Percentiles rank a stretch among this genome's conserved stretches.
Evolutionary conservation across 306 rosid genomes (phyloP).

Genomic region (Hippophae rhamnoides): DNA sequence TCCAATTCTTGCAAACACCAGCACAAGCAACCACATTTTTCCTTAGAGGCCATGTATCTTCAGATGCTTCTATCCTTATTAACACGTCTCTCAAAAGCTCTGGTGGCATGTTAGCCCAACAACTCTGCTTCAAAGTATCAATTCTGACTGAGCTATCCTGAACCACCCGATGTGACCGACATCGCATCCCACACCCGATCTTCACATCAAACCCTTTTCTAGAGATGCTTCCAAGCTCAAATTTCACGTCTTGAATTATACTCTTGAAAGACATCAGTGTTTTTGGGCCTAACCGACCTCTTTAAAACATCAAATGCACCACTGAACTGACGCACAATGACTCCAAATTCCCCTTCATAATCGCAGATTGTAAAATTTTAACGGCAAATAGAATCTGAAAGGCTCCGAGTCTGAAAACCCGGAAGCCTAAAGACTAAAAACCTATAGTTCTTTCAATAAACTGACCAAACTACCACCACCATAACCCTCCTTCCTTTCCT

Average conservation of each 20-base stretch:
- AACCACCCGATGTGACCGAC: conserved; percentile 67
- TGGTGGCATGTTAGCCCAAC: conserved; percentile 90
- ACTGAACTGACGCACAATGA: conserved; percentile 3
- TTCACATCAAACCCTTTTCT: conserved; percentile 75
- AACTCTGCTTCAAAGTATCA: conserved; percentile 81
- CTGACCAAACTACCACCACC: not conserved
- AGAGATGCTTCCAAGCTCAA: conserved; percentile 45
- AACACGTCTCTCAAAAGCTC: conserved; percentile 89
- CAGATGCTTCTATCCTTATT: conserved; percentile 74
- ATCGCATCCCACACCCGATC: conserved; percentile 56
- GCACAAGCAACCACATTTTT: conserved; percentile 75
- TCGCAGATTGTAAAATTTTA: conserved; percentile 4
- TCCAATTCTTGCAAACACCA: conserved; percentile 91
- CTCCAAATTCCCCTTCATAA: conserved; percentile 18
- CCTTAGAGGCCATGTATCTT: conserved; percentile 73
- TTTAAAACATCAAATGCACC: conserved; percentile 5
- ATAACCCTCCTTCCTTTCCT: conserved; percentile 2
- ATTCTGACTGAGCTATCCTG: conserved; percentile 26
- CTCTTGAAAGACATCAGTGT: conserved; percentile 63
- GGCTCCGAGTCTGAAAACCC: conserved; percentile 1
- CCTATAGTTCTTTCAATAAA: not conserved
- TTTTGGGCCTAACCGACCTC: conserved; percentile 3
- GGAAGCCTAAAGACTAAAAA: not conserved
- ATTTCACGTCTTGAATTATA: conserved; percentile 51
- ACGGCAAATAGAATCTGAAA: not conserved